Evolutionary conservation across 176 grass and related monocot species (phyloP).

Genomic region (Otatea glauca): DNA sequence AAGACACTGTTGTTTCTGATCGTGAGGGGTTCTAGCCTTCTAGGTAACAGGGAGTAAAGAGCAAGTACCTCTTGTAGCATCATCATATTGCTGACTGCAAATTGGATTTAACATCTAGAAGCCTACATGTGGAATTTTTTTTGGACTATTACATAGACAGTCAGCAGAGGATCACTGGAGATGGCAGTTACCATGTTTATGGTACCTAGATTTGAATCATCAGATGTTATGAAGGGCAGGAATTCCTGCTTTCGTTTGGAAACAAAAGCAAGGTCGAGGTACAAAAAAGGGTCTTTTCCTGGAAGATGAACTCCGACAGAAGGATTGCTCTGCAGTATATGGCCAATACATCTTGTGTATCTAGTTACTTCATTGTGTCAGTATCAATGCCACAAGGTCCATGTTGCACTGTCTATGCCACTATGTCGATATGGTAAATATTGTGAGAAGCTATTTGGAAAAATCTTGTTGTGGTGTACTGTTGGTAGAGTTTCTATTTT

Average conservation of each 20-base stretch:
- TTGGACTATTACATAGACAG: neutral
- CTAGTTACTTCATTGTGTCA: neutral
- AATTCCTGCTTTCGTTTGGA: neutral
- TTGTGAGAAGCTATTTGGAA: neutral
- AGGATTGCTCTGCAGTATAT: neutral
- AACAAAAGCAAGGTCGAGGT: neutral
- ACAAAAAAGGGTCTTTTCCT: neutral
- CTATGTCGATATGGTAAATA: neutral
- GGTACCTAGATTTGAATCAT: neutral
- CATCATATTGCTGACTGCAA: neutral
- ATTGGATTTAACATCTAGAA: neutral
- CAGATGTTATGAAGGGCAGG: neutral
- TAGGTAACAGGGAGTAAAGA: constrained; percentile 11
- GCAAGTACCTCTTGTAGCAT: neutral
- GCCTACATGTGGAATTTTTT: neutral
- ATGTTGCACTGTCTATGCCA: neutral
- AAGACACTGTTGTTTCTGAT: constrained; percentile 37
- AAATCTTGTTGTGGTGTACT: neutral
- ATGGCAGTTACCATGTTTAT: neutral
- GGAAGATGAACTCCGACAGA: neutral
- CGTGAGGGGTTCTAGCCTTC: constrained; percentile 1
- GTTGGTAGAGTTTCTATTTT: neutral
- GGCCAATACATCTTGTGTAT: neutral
- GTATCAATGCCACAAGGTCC: no score
- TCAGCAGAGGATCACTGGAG: neutral